phyloP scores from a whole-genome alignment of 2,329 filamentous ascomycete genomes.

The Botryotinia calthae region DNA sequence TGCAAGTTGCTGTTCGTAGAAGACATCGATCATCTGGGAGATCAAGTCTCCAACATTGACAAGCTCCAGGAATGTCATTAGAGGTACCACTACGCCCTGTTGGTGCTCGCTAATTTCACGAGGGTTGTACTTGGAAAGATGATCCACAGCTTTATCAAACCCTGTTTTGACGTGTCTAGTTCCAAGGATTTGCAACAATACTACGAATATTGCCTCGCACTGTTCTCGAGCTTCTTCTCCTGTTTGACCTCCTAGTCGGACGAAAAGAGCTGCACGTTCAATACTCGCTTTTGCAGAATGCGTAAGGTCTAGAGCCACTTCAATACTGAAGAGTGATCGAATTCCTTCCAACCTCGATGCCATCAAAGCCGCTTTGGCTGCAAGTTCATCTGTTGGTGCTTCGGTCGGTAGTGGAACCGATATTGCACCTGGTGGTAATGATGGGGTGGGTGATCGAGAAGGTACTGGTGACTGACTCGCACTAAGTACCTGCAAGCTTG shows the following conservation, averaged over 20 bases:
- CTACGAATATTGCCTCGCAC: slow-evolving; percentile 85
- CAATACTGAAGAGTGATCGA: slow-evolving; percentile 91
- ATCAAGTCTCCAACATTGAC: slow-evolving; percentile 98
- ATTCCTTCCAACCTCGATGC: slow-evolving; percentile 92
- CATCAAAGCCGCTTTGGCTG: slow-evolving; percentile 97
- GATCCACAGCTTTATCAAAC: slow-evolving; percentile 87
- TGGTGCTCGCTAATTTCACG: slow-evolving; percentile 73
- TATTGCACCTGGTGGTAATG: slow-evolving; percentile 39
- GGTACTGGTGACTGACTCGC: slow-evolving; percentile 31
- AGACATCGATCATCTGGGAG: slow-evolving; percentile 98
- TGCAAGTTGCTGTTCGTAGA: slow-evolving; percentile 93
- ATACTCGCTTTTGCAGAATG: slow-evolving; percentile 85
- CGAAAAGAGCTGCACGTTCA: slow-evolving; percentile 80
- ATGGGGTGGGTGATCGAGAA: slow-evolving; percentile 52
- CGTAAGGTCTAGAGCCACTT: slow-evolving; percentile 85
- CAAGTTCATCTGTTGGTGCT: slow-evolving; percentile 84
- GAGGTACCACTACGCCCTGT: slow-evolving; percentile 77
- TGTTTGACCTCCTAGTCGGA: slow-evolving; percentile 72
- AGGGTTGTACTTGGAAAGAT: slow-evolving; percentile 88
- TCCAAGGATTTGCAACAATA: slow-evolving; percentile 78
- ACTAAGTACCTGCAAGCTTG: slow-evolving; percentile 35
- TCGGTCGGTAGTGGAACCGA: slow-evolving; percentile 52
- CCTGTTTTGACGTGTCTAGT: slow-evolving; percentile 85
- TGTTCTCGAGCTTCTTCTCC: slow-evolving; percentile 83
- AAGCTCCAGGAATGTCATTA: slow-evolving; percentile 93